Conservation (phyloP, 139 green algal genomes). For the Zygnema circumcarinatum region DNA sequence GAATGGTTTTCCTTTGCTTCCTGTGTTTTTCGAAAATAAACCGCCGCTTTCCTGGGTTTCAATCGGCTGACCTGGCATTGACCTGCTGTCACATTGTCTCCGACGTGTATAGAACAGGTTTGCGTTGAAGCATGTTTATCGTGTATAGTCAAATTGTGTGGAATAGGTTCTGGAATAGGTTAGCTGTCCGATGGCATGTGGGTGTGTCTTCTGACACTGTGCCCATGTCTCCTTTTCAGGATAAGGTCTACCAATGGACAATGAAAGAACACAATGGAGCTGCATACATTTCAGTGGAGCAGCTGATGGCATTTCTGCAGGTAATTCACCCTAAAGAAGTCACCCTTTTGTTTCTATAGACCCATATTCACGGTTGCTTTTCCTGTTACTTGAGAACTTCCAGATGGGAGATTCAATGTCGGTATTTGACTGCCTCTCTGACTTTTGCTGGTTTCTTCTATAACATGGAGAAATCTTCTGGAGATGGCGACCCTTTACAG, state of each 20-base stretch:
- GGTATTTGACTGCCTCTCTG: too few species aligned
- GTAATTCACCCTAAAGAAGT: too few species aligned
- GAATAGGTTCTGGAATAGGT: not conserved
- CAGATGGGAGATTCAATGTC: too few species aligned
- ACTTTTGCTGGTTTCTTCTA: too few species aligned
- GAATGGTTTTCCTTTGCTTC: too few species aligned
- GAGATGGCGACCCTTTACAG: too few species aligned
- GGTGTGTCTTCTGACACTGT: not conserved
- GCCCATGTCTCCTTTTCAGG: constrained; percentile 16
- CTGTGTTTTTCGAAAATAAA: too few species aligned
- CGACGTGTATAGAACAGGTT: not conserved
- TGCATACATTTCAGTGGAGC: constrained; percentile 28
- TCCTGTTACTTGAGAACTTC: too few species aligned
- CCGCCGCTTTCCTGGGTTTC: not conserved
- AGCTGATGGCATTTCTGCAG: constrained; percentile 47
- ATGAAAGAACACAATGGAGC: constrained; percentile 13
- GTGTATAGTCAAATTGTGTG: not conserved
- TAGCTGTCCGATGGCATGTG: not conserved
- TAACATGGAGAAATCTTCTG: too few species aligned
- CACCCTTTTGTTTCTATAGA: too few species aligned
- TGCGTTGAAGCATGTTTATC: not conserved
- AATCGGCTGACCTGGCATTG: not conserved
- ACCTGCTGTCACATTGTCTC: not conserved
- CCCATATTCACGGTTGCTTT: too few species aligned
- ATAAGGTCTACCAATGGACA: not conserved